Evolutionary conservation across 768 basidiomycete species (phyloP), one percentile per base, ranked within the genome.

Genomic region (Mycena haematopus): DNA sequence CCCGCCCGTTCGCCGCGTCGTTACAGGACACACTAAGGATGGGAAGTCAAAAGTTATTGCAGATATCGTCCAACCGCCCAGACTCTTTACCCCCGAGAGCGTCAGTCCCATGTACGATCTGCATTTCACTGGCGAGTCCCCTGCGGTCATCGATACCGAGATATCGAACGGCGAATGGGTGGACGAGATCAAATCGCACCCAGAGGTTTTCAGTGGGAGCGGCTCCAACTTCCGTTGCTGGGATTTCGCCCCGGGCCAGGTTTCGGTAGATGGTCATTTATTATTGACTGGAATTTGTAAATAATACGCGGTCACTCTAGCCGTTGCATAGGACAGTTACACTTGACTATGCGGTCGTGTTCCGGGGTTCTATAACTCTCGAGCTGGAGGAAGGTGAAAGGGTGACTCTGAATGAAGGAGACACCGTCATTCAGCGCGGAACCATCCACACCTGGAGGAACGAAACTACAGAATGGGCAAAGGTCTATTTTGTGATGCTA

Each of bases 391-490:
- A 71, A 6, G 71, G 69, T 8, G 54, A 67, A 49, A 49, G 59
- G 1, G 53, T 70, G 8, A 52, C 47, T 15, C 38, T 73, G 14
- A 69, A 66, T 6, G 69, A 67, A 55, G 72, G 71, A 1, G 70
- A 74, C 47, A 67, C 69, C n/a, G 51, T 70, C 36, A 54, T 71
- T 29, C 73, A 73, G 63, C 69, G 70, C 8, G 71, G 70, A 1
- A 73, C 73, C 2, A 66, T 69, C 46, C 72, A 73, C 52, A 52
- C 51, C 1, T 74, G 72, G 72, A 60, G 62, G 36, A 72, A 73
- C 47, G 73, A 74, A 29, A 50, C 47, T 1, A 58, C 53, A 5
- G 69, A 72, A 45, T 74, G 73, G 73, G 56, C 64, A 10, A 60
- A 67, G 31, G 57, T 71, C 14, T 71, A 71, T 40, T 69, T 65